Percentiles rank a stretch among this genome's conserved stretches.
Evolutionary conservation across 2,329 filamentous ascomycete genomes (phyloP).

Genomic region (Tolypocladium pustulatum): DNA sequence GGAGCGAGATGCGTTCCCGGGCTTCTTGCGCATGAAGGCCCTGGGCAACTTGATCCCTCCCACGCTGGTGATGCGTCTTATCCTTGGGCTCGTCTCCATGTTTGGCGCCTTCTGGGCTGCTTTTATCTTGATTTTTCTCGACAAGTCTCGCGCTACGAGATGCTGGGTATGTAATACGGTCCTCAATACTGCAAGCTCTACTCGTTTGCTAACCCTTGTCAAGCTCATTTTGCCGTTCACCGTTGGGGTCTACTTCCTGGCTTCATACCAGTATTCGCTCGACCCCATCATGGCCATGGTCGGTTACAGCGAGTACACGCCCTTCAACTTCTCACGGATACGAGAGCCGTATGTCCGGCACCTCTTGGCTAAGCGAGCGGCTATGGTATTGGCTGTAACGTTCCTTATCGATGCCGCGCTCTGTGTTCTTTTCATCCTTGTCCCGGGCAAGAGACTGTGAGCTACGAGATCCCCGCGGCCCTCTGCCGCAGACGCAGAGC

Average conservation of each 20-base stretch:
- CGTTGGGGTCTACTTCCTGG: slow-evolving; percentile 76
- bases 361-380: slow-evolving; percentile 71
- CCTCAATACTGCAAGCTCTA: slow-evolving; percentile 4
- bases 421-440: slow-evolving; percentile 84
- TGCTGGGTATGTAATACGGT: slow-evolving; percentile 61
- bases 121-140: slow-evolving; percentile 85
- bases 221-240: slow-evolving; percentile 78
- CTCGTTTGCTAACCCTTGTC: slow-evolving; percentile 8
- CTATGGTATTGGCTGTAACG: slow-evolving; percentile 71
- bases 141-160: slow-evolving; percentile 62
- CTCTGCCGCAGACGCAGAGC: neutral
- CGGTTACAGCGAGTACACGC: slow-evolving; percentile 94
- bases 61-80: slow-evolving; percentile 75
- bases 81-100: slow-evolving; percentile 70
- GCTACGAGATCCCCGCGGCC: neutral
- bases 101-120: slow-evolving; percentile 91
- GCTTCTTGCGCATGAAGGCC: slow-evolving; percentile 89
- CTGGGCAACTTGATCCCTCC: slow-evolving; percentile 91
- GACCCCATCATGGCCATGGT: slow-evolving; percentile 82
- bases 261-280: slow-evolving; percentile 90
- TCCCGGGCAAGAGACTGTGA: slow-evolving; percentile 76
- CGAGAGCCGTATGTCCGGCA: slow-evolving; percentile 85
- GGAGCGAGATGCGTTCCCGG: slow-evolving; percentile 98
- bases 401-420: slow-evolving; percentile 69
- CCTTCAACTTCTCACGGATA: slow-evolving; percentile 81